Conservation (phyloP, 1,284 basidiomycete genomes). For the Trametes polyzona region DNA sequence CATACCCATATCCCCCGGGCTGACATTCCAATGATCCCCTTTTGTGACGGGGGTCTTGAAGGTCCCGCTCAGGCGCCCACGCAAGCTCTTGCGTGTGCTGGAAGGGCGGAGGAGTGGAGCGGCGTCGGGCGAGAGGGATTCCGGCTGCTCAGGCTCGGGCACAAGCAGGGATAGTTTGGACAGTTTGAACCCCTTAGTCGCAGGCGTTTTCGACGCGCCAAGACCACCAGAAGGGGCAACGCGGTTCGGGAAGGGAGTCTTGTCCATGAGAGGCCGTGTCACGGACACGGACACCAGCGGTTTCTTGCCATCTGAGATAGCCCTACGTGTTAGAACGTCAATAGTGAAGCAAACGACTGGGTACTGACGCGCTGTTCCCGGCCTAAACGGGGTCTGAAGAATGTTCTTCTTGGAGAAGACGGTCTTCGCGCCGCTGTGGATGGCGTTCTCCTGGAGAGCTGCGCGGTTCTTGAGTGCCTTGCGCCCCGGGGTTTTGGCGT, state of each 20-base stretch:
- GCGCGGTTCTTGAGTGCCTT: slow-evolving; percentile 41
- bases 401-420: slow-evolving; percentile 50
- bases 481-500: slow-evolving; percentile 56
- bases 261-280: slow-evolving; percentile 57
- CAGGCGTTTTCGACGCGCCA: slow-evolving; percentile 15
- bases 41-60: slow-evolving; percentile 72
- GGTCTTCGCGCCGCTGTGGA: slow-evolving; percentile 40
- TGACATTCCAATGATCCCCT: slow-evolving; percentile 76
- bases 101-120: slow-evolving; percentile 57
- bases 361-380: slow-evolving; percentile 27
- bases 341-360: not conserved
- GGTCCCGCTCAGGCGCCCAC: slow-evolving; percentile 37
- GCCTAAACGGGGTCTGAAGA: slow-evolving; percentile 40
- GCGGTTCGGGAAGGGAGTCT: slow-evolving; percentile 63
- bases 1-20: slow-evolving; percentile 58
- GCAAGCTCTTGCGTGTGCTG: slow-evolving; percentile 52
- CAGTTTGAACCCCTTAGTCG: slow-evolving; percentile 35
- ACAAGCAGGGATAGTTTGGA: slow-evolving; percentile 39
- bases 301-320: slow-evolving; percentile 28
- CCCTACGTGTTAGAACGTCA: not conserved
- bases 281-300: slow-evolving; percentile 22
- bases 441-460: slow-evolving; percentile 57
- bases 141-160: slow-evolving; percentile 30
- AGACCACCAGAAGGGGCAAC: slow-evolving; percentile 30
- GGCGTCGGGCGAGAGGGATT: slow-evolving; percentile 15